These are phyloP conservation scores for Hypoxylon rickii DNA, from an alignment of 495 filamentous ascomycete species.

Conservation along the genomic window DNA sequence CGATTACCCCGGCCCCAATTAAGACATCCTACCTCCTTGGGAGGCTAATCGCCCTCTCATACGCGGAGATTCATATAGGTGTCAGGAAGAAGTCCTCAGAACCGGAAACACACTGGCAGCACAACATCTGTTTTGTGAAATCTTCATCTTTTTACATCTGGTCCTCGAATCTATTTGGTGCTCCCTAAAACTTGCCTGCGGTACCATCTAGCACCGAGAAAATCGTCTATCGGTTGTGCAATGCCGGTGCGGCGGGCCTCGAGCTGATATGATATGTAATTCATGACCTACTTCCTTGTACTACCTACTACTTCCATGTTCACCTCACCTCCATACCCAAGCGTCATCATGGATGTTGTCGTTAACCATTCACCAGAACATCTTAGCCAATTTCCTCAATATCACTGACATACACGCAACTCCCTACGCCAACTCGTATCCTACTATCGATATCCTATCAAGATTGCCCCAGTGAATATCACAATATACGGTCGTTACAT, in stretches of 20 bases:
- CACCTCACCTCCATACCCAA: slow-evolving; percentile 9
- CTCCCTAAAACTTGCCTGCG: slow-evolving; percentile 13
- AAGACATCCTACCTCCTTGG: slow-evolving; percentile 30
- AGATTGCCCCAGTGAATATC: too few species aligned
- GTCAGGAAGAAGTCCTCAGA: slow-evolving; percentile 17
- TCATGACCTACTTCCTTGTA: slow-evolving; percentile 13
- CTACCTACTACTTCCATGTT: slow-evolving; percentile 1
- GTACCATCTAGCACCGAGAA: slow-evolving; percentile 27
- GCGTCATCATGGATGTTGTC: background rate
- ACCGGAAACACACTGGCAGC: slow-evolving; percentile 9
- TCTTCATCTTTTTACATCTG: slow-evolving; percentile 13
- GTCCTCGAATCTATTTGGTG: slow-evolving; percentile 24
- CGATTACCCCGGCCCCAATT: slow-evolving; percentile 17
- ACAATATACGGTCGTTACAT: too few species aligned
- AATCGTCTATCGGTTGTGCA: slow-evolving; percentile 18
- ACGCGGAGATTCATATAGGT: slow-evolving; percentile 6
- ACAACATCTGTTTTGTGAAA: slow-evolving; percentile 17
- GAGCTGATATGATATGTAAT: slow-evolving; percentile 18
- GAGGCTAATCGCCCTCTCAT: slow-evolving; percentile 6
- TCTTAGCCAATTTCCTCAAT: background rate
- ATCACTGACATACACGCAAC: background rate
- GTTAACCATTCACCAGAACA: slow-evolving; percentile 1
- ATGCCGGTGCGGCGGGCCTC: slow-evolving; percentile 20
- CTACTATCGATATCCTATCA: background rate
- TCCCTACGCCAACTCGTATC: slow-evolving; percentile 1